A percentile compares a stretch with the other conserved stretches of the same genome.
Conservation (phyloP, 305 asterid genomes). For the Vinca major region DNA sequence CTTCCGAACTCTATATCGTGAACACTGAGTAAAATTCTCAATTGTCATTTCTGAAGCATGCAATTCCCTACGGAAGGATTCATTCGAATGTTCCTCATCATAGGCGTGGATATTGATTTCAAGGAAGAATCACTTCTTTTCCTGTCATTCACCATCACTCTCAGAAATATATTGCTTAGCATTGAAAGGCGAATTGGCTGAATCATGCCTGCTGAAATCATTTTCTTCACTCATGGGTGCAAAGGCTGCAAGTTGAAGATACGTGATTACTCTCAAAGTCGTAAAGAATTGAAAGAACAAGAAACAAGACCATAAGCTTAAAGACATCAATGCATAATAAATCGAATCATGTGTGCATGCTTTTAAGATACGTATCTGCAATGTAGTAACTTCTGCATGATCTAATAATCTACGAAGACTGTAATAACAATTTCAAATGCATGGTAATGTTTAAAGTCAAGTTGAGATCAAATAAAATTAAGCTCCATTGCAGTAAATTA, state of each 20-base stretch:
- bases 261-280: constrained; percentile 1
- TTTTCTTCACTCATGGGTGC: constrained; percentile 68
- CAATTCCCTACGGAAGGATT: neutral
- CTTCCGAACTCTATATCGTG: neutral
- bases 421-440: no score
- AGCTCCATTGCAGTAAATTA: no score
- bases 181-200: constrained; percentile 56
- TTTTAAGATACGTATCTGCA: no score
- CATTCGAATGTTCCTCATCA: no score
- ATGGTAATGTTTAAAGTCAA: no score
- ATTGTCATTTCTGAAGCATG: neutral
- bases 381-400: no score
- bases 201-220: constrained; percentile 27
- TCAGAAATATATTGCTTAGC: constrained; percentile 64
- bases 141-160: constrained; percentile 44
- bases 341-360: no score
- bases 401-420: no score
- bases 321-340: neutral
- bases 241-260: constrained; percentile 52
- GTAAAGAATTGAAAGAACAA: constrained; percentile 6
- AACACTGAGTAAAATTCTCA: neutral
- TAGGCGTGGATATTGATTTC: neutral
- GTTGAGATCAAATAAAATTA: no score
- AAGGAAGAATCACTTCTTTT: neutral
- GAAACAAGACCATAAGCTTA: neutral